phyloP scores from a whole-genome alignment of 129 eudicot genomes.

The Chrysanthemum lavandulifolium region DNA sequence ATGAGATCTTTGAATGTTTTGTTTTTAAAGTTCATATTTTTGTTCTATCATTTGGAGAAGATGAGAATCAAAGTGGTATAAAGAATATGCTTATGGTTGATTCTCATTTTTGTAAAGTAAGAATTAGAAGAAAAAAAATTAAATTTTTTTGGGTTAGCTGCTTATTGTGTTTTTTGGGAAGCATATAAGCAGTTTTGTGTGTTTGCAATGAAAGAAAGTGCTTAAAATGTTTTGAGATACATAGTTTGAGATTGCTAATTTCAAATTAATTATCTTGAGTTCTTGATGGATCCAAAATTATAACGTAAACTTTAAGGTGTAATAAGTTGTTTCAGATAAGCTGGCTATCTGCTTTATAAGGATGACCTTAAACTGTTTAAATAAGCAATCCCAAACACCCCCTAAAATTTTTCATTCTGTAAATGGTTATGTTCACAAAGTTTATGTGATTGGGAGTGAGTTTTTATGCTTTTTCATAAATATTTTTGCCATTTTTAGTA shows the following conservation, averaged over 20 bases:
- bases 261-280: too few relatives aligned
- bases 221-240: too few relatives aligned
- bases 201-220: not conserved
- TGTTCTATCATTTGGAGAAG: not conserved
- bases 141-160: not conserved
- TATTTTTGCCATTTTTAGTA: not conserved
- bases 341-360: too few relatives aligned
- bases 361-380: too few relatives aligned
- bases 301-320: not conserved
- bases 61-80: conserved; percentile 13
- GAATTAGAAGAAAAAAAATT: not conserved
- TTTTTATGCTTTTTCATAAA: not conserved
- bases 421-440: too few relatives aligned
- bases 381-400: too few relatives aligned
- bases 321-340: too few relatives aligned
- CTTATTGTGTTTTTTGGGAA: too few relatives aligned
- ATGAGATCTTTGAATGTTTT: not conserved
- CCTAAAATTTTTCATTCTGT: too few relatives aligned
- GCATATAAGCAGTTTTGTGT: not conserved
- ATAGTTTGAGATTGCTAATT: too few relatives aligned
- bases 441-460: not conserved
- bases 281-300: too few relatives aligned
- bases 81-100: not conserved
- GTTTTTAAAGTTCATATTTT: conserved; percentile 9
- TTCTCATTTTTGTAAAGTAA: conserved; percentile 6